phyloP scores from a whole-genome alignment of 2,329 filamentous ascomycete genomes.

The Botryosphaeria dothidea region DNA sequence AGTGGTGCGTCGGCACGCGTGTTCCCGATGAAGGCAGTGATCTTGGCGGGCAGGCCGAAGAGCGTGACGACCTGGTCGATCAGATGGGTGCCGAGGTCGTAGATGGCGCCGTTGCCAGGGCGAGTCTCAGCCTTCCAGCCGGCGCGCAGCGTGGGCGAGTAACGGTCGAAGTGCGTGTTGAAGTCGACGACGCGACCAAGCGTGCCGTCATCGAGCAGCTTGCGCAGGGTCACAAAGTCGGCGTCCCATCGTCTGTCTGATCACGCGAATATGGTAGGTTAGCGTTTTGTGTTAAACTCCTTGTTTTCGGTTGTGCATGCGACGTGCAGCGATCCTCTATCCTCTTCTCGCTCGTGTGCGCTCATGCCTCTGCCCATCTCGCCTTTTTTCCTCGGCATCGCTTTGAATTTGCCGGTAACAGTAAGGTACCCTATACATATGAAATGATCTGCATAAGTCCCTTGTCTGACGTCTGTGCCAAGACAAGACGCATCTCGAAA shows the following conservation, averaged over 20 bases:
- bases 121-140: slow-evolving; percentile 70
- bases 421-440: not conserved
- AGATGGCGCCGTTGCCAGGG: slow-evolving; percentile 68
- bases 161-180: slow-evolving; percentile 78
- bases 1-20: slow-evolving; percentile 56
- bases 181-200: slow-evolving; percentile 76
- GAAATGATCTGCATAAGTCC: not conserved
- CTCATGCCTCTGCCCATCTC: not conserved
- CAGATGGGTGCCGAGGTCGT: slow-evolving; percentile 75
- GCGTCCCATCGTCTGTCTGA: slow-evolving; percentile 71
- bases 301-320: not conserved
- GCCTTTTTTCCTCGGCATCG: not conserved
- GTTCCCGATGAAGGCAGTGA: slow-evolving; percentile 68
- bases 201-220: slow-evolving; percentile 59
- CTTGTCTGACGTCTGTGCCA: not conserved
- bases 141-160: slow-evolving; percentile 53
- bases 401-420: not conserved
- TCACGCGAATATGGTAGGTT: not conserved
- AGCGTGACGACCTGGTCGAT: slow-evolving; percentile 73
- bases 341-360: not conserved
- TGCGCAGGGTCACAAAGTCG: slow-evolving; percentile 71
- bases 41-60: slow-evolving; percentile 67
- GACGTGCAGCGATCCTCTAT: not conserved
- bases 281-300: slow-evolving; percentile 22
- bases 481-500: slow-evolving; percentile 12